A percentile compares a stretch with the other conserved stretches of the same genome.
Conservation (phyloP, 768 basidiomycete genomes). For the Russula sp. region DNA sequence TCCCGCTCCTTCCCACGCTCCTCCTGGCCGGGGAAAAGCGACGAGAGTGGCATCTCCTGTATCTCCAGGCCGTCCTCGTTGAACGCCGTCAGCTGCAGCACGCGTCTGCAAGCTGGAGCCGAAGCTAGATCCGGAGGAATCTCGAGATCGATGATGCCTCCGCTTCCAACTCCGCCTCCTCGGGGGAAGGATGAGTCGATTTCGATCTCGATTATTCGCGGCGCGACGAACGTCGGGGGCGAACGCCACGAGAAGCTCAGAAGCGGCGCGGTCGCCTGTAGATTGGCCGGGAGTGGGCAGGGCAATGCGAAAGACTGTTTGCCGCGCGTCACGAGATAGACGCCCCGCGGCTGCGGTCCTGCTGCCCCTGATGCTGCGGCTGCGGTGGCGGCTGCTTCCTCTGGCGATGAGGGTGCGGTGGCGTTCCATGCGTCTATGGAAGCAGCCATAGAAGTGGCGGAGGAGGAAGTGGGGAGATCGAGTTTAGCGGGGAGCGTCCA, state of each 20-base stretch:
- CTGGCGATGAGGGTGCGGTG: conserved; percentile 21
- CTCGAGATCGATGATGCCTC: not conserved
- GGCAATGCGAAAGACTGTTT: conserved; percentile 60
- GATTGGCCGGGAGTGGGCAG: conserved; percentile 54
- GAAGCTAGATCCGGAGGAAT: not conserved
- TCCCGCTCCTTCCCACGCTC: too few relatives aligned
- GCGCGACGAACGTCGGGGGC: conserved; percentile 45
- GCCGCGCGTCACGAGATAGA: conserved; percentile 65
- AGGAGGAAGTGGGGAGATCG: conserved; percentile 33
- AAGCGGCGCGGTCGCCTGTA: conserved; percentile 43
- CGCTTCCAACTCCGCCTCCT: not conserved
- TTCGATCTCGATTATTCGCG: conserved; percentile 37
- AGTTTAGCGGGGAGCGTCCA: conserved; percentile 48
- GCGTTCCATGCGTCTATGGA: not conserved
- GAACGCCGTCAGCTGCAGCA: conserved; percentile 64
- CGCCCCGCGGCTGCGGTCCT: conserved; percentile 26
- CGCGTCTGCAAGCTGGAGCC: conserved; percentile 23
- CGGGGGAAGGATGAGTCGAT: too few relatives aligned
- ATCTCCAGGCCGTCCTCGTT: conserved; percentile 68
- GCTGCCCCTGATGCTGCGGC: not conserved
- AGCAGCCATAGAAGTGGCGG: not conserved
- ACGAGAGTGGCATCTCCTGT: conserved; percentile 52
- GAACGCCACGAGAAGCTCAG: conserved; percentile 51
- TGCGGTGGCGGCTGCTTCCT: not conserved
- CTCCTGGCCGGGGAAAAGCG: conserved; percentile 23